Conservation (phyloP, 2,329 filamentous ascomycete species). For the Tolypocladium album region DNA sequence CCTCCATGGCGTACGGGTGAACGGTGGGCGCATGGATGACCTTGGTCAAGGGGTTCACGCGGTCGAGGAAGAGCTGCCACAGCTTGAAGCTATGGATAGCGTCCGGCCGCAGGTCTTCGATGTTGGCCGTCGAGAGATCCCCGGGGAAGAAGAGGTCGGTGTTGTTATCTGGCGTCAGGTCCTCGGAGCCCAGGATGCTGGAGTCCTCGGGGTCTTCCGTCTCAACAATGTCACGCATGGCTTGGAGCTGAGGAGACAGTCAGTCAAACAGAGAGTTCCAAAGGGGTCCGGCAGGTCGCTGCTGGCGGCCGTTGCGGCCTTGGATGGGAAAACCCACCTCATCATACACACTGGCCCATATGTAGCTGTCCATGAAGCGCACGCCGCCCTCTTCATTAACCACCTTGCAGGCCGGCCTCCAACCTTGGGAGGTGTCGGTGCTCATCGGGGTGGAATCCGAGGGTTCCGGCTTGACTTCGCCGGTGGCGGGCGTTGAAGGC, state of each 20-base stretch:
- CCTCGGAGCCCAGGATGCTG: constrained; percentile 36
- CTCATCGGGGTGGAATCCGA: constrained; percentile 14
- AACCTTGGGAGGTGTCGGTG: constrained; percentile 20
- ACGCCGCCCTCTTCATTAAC: constrained; percentile 43
- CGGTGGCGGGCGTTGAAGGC: constrained; percentile 2
- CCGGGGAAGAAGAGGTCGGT: constrained; percentile 36
- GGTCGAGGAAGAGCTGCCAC: constrained; percentile 66
- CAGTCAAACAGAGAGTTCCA: background rate
- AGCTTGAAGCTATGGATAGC: constrained; percentile 57
- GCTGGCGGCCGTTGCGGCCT: background rate
- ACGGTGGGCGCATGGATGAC: constrained; percentile 61
- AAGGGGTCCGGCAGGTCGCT: too few species aligned
- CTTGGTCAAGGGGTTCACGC: constrained; percentile 66
- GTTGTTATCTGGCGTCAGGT: constrained; percentile 39
- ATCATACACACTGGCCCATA: constrained; percentile 43
- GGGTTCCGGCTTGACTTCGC: constrained; percentile 13
- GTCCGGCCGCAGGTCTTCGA: constrained; percentile 49
- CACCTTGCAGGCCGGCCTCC: constrained; percentile 40
- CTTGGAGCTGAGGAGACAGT: constrained; percentile 31
- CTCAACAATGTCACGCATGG: constrained; percentile 49
- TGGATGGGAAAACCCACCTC: constrained; percentile 31
- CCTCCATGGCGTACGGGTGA: constrained; percentile 54
- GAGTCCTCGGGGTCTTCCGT: constrained; percentile 36
- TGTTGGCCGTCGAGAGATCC: constrained; percentile 25
- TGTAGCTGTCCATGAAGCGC: constrained; percentile 46